Evolutionary conservation across 208 protist genomes (phyloP).

Genomic region (Trypanosoma lewisi): DNA sequence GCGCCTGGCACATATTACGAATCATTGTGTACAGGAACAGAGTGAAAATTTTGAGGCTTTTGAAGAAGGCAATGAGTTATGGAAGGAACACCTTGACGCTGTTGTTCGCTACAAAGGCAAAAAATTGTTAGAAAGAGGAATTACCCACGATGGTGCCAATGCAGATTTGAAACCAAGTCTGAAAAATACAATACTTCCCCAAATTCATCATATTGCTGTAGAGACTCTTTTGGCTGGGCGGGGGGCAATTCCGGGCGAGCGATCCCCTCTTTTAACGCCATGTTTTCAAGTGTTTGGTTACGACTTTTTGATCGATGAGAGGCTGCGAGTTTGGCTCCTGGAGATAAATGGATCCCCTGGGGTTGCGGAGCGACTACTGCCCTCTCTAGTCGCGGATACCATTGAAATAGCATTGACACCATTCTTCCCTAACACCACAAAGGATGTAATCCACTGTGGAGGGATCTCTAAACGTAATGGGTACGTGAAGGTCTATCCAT

Average conservation of each 20-base stretch:
- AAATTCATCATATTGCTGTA: slow-evolving; percentile 69
- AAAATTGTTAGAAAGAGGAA: slow-evolving; percentile 31
- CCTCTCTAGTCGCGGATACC: slow-evolving; percentile 60
- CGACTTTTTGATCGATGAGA: slow-evolving; percentile 70
- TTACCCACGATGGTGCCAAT: slow-evolving; percentile 27
- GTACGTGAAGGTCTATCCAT: slow-evolving; percentile 57
- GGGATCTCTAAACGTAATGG: slow-evolving; percentile 30
- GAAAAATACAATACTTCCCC: slow-evolving; percentile 57
- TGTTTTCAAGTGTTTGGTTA: slow-evolving; percentile 76
- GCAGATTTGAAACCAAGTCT: slow-evolving; percentile 30
- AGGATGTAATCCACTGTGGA: slow-evolving; percentile 20
- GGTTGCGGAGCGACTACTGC: slow-evolving; percentile 51
- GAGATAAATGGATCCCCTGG: slow-evolving; percentile 70
- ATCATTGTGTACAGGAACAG: slow-evolving; percentile 56
- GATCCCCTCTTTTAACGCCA: slow-evolving; percentile 31
- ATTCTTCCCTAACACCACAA: slow-evolving; percentile 48
- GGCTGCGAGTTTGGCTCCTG: slow-evolving; percentile 60
- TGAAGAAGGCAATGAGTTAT: slow-evolving; percentile 75
- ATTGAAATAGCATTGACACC: slow-evolving; percentile 69
- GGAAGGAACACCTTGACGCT: slow-evolving; percentile 73
- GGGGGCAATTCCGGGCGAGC: slow-evolving; percentile 40
- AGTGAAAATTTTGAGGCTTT: slow-evolving; percentile 30
- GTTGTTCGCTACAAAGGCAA: slow-evolving; percentile 71
- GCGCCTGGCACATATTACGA: slow-evolving; percentile 64
- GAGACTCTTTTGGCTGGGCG: slow-evolving; percentile 58